Conservation (phyloP, 352 stramenopile species). For the Globisporangium ultimum region DNA sequence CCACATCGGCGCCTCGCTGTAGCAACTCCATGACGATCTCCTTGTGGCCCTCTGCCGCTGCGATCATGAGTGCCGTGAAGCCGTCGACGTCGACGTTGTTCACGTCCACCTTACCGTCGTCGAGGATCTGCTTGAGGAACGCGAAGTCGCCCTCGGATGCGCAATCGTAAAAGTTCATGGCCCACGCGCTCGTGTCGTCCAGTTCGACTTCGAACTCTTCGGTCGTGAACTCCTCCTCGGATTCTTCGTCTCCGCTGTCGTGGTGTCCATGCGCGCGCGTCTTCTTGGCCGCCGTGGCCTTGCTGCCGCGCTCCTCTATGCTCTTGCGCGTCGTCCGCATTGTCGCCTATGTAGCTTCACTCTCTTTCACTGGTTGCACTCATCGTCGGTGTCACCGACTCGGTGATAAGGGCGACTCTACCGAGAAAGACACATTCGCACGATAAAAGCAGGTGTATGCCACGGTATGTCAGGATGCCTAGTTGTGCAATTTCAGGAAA, state of each 20-base stretch:
- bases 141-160: conserved; percentile 65
- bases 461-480: no score
- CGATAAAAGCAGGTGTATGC: no score
- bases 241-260: conserved; percentile 13
- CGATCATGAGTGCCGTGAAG: conserved; percentile 85
- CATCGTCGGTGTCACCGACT: no score
- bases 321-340: background rate
- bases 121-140: conserved; percentile 57
- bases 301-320: conserved; percentile 13
- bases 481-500: no score
- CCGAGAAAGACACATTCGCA: no score
- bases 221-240: conserved; percentile 54
- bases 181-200: conserved; percentile 46
- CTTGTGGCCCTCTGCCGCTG: conserved; percentile 63
- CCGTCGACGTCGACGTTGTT: conserved; percentile 81
- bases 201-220: conserved; percentile 70
- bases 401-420: no score
- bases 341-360: conserved; percentile 12
- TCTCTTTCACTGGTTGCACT: no score
- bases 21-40: conserved; percentile 59
- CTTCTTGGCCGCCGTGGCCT: conserved; percentile 30
- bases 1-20: conserved; percentile 50
- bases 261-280: background rate
- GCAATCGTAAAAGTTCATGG: conserved; percentile 71
- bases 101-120: conserved; percentile 49